Evolutionary conservation across 257 asterid species (phyloP), one percentile per base, ranked within the genome.

Genomic region (Solanum clarkiae): DNA sequence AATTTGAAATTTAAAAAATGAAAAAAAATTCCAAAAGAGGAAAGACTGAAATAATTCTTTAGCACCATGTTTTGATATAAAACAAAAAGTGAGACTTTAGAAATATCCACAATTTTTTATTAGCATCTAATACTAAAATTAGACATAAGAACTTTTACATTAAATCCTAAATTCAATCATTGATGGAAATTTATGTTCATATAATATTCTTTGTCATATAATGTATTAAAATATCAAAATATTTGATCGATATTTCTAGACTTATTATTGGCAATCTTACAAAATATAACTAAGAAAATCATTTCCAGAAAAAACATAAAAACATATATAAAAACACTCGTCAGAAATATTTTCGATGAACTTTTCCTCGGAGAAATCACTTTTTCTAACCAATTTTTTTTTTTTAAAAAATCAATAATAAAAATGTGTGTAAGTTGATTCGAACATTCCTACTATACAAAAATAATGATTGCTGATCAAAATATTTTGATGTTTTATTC

Each of bases 321-420:
- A 20, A 26, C 26, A 4, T 6, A 44, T 44, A 8, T 44, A 6
- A 0, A 0, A 36, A 36, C 42, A 4, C 42, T 36, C 42, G 42
- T 36, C 6, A 36, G 7, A 36, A 36, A 36, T 36, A 36, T 36
- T 57, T 57, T 2, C 7, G 0, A 57, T 4, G 0, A 0, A 8
- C 65, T 18, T 20, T 57, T 20, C 13, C 0, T 57, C 0, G 1
- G 26, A 54, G 1, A 54, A 0, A 54, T 14, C 0, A 54, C 15
- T 54, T 54, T 20, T 1, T 8, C 3, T 54, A 54, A 54, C 14
- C 3, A 47, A 32, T 32, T 32, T 26, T 26, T 26, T 1, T 32
- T 32, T 29, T 29, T 29, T 2, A 18, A 18, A 57, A 5, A 57
- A 1, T 32, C 0, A 57, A 8, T 18, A 57, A 57, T 18, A 57